Evolutionary conservation across 805 yeast genomes (phyloP).

Genomic region (Wickerhamomyces canadensis): DNA sequence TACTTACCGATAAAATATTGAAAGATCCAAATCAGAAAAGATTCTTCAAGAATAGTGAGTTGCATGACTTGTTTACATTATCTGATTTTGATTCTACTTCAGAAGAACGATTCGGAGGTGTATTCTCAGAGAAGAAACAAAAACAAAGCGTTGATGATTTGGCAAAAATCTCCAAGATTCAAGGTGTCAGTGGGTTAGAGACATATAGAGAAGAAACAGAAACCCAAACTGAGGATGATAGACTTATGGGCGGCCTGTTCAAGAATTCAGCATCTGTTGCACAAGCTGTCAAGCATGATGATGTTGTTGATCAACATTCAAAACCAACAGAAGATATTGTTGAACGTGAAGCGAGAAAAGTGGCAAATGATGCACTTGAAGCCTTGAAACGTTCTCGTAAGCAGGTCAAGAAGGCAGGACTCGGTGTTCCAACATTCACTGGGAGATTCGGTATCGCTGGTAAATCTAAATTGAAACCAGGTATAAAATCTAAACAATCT

Average conservation of each 20-base stretch:
- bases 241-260: conserved; percentile 72
- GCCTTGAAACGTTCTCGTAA: conserved; percentile 53
- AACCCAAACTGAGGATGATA: conserved; percentile 44
- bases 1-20: conserved; percentile 84
- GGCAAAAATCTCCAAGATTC: conserved; percentile 51
- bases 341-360: conserved; percentile 57
- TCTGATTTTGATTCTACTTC: conserved; percentile 63
- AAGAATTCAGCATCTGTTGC: conserved; percentile 62
- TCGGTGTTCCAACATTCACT: conserved; percentile 95
- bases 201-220: conserved; percentile 42
- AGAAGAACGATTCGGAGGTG: conserved; percentile 45
- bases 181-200: conserved; percentile 72
- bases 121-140: conserved; percentile 35
- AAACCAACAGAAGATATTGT: conserved; percentile 30
- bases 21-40: conserved; percentile 94
- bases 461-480: conserved; percentile 28
- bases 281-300: conserved; percentile 74
- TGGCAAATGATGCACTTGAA: conserved; percentile 46
- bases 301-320: conserved; percentile 50
- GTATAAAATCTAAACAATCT: conserved; percentile 21
- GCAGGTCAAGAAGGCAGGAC: conserved; percentile 32
- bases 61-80: conserved; percentile 82
- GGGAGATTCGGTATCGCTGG: conserved; percentile 90
- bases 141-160: conserved; percentile 57
- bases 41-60: conserved; percentile 86